Conservation (phyloP, 768 basidiomycete species). For the Phlebiopsis flavidoalba region DNA sequence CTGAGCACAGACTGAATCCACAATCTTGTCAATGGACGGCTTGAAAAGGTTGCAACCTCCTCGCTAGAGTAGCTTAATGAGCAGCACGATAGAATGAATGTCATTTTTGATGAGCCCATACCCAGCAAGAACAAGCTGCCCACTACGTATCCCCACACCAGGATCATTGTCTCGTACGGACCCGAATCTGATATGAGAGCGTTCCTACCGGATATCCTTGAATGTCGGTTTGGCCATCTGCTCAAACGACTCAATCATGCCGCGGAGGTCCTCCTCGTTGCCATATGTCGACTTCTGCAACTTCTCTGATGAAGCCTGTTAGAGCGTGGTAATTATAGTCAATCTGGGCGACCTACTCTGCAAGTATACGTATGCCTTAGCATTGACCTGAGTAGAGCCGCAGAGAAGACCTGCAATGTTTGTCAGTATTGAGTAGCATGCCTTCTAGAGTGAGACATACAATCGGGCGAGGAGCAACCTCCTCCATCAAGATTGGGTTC, state of each 20-base stretch:
- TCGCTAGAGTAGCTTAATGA: slow-evolving; percentile 20
- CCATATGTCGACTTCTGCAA: slow-evolving; percentile 2
- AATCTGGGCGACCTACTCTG: slow-evolving; percentile 18
- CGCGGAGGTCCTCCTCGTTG: slow-evolving; percentile 24
- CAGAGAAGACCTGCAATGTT: slow-evolving; percentile 32
- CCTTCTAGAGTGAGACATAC: slow-evolving; percentile 15
- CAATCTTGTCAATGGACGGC: slow-evolving; percentile 33
- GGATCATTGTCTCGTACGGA: slow-evolving; percentile 34
- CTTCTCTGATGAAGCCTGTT: not conserved
- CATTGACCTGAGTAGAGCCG: slow-evolving; percentile 36
- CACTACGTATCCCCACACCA: slow-evolving; percentile 32
- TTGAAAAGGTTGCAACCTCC: slow-evolving; percentile 40
- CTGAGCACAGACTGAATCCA: slow-evolving; percentile 31
- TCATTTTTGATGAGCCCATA: slow-evolving; percentile 14
- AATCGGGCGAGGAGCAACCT: slow-evolving; percentile 31
- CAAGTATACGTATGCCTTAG: slow-evolving; percentile 29
- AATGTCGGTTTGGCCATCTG: slow-evolving; percentile 39
- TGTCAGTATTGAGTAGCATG: not conserved
- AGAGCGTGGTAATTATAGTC: not conserved
- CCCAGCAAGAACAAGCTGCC: slow-evolving; percentile 36
- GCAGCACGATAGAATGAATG: not conserved
- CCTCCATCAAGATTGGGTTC: slow-evolving; percentile 24
- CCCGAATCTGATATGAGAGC: slow-evolving; percentile 39
- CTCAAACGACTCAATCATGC: slow-evolving; percentile 36
- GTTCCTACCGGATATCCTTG: slow-evolving; percentile 31